Conservation (phyloP, 208 protist genomes). For the Strigomonas oncopelti region DNA sequence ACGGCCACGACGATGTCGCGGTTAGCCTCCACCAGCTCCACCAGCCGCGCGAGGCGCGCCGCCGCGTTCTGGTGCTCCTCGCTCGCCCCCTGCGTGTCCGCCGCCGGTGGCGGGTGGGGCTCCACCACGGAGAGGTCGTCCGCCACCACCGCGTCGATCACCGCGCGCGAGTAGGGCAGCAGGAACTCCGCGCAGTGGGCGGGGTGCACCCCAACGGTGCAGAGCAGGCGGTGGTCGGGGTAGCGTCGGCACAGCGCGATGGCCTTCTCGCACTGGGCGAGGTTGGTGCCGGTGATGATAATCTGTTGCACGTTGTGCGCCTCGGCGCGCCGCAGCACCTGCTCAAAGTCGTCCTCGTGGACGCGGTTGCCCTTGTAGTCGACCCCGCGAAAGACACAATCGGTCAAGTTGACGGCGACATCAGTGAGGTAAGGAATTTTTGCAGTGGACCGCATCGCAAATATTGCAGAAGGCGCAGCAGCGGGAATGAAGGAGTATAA, state of each 20-base stretch:
- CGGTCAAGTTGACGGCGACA: constrained; percentile 86
- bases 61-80: constrained; percentile 25
- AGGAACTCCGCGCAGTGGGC: constrained; percentile 74
- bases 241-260: constrained; percentile 70
- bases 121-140: constrained; percentile 38
- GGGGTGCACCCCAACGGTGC: constrained; percentile 85
- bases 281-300: constrained; percentile 81
- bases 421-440: constrained; percentile 61
- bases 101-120: constrained; percentile 4
- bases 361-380: constrained; percentile 74
- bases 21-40: constrained; percentile 56
- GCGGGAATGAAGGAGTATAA: too few relatives aligned
- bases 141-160: constrained; percentile 21
- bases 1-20: constrained; percentile 84
- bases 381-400: constrained; percentile 84
- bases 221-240: constrained; percentile 40
- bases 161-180: constrained; percentile 34
- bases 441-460: too few relatives aligned
- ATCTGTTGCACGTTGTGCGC: constrained; percentile 63
- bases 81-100: not conserved
- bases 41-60: constrained; percentile 47
- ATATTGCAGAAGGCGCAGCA: too few relatives aligned
- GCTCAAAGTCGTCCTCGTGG: constrained; percentile 80
- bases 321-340: constrained; percentile 58
- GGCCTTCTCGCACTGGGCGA: constrained; percentile 75